Percentiles rank a stretch among this genome's conserved stretches.
Evolutionary conservation across 2,329 filamentous ascomycete species (phyloP).

Genomic region (Clarireedia paspali): DNA sequence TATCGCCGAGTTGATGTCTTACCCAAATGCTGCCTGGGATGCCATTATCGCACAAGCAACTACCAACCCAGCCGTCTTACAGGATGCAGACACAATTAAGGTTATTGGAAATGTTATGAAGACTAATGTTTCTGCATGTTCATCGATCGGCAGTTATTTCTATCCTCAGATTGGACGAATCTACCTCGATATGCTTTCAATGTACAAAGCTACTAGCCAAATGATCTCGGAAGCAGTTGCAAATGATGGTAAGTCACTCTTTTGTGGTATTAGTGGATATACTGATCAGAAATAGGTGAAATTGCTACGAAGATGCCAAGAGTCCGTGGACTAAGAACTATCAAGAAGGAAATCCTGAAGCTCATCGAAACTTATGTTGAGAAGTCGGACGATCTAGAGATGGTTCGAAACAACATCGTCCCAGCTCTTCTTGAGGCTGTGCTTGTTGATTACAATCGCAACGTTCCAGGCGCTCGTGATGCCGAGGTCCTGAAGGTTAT

Average conservation of each 20-base stretch:
- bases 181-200: conserved; percentile 96
- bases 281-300: conserved; percentile 51
- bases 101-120: conserved; percentile 99
- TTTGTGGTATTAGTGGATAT: not conserved
- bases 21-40: conserved; percentile 93
- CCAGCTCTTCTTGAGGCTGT: conserved; percentile 93
- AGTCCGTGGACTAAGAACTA: conserved; percentile 87
- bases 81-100: conserved; percentile 94
- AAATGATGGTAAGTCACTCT: conserved; percentile 56
- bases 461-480: conserved; percentile 90
- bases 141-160: conserved; percentile 93
- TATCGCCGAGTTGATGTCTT: conserved; percentile 83
- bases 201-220: conserved; percentile 96
- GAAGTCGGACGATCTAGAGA: conserved; percentile 91
- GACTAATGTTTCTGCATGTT: conserved; percentile 97
- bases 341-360: conserved; percentile 99
- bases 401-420: conserved; percentile 89
- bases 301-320: conserved; percentile 97
- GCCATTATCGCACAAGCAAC: conserved; percentile 86
- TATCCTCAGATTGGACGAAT: conserved; percentile 97
- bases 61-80: conserved; percentile 74
- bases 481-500: conserved; percentile 96
- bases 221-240: conserved; percentile 91
- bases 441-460: conserved; percentile 91
- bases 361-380: conserved; percentile 97